A percentile compares a stretch with the other conserved stretches of the same genome.
phyloP scores from a whole-genome alignment of 176 grass and related monocot genomes.

The Paspalum vaginatum region DNA sequence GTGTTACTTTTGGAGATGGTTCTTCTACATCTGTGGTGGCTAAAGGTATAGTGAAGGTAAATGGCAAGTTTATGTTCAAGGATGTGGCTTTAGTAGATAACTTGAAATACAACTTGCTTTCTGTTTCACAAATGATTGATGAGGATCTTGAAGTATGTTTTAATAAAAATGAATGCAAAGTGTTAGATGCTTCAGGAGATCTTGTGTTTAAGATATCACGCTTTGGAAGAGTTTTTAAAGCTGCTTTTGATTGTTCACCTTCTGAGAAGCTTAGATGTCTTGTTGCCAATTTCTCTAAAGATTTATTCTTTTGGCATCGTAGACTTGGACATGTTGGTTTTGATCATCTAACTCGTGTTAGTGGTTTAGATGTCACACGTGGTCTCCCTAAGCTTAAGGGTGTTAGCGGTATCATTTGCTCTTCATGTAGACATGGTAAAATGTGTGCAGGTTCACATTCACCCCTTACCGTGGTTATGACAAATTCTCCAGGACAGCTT shows the following conservation, averaged over 20 bases:
- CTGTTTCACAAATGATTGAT: slow-evolving; percentile 8
- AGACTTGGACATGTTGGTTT: too few relatives aligned
- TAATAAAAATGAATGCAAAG: neutral
- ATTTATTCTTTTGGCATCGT: too few relatives aligned
- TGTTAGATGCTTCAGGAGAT: neutral
- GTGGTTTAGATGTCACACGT: too few relatives aligned
- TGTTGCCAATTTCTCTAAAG: too few relatives aligned
- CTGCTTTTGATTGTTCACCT: neutral
- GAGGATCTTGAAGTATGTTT: neutral
- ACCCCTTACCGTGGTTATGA: neutral
- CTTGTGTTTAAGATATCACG: neutral
- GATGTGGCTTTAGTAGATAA: neutral
- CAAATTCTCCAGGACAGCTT: neutral
- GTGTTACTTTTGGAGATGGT: neutral
- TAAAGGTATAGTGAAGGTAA: neutral
- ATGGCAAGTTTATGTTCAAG: neutral
- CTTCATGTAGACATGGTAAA: too few relatives aligned
- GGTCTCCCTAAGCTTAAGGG: too few relatives aligned
- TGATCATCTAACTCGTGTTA: too few relatives aligned
- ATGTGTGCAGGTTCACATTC: neutral
- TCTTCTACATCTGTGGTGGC: neutral
- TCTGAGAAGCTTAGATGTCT: neutral
- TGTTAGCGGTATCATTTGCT: too few relatives aligned
- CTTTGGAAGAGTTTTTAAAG: neutral
- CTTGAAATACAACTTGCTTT: slow-evolving; percentile 3